A percentile compares a stretch with the other conserved stretches of the same genome.
Evolutionary conservation across 306 rosid genomes (phyloP).

Genomic region (Cucurbita moschata): DNA sequence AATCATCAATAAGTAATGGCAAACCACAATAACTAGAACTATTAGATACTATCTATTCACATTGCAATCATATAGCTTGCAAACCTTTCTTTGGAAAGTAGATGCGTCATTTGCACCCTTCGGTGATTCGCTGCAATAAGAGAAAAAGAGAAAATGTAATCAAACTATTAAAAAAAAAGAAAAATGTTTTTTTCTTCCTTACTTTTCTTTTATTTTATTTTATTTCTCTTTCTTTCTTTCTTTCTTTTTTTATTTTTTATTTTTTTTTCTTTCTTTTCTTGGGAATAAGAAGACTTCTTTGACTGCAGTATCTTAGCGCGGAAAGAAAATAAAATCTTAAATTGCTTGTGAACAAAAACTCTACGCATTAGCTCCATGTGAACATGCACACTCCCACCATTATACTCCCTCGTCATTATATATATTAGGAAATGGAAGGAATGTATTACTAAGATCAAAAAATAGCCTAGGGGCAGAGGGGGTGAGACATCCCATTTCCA

Average conservation of each 20-base stretch:
- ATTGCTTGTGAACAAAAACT: neutral
- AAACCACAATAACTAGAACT: too few species aligned
- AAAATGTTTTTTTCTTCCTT: too few species aligned
- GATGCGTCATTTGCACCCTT: conserved; percentile 96
- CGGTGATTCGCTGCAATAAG: conserved; percentile 68
- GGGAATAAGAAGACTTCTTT: neutral
- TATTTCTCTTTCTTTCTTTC: neutral
- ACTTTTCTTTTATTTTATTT: too few species aligned
- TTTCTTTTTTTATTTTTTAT: neutral
- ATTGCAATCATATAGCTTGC: neutral
- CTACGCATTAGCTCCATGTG: neutral
- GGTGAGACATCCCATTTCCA: neutral
- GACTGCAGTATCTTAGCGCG: neutral
- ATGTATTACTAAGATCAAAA: neutral
- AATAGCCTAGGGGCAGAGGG: neutral
- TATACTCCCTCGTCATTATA: neutral
- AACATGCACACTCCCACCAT: neutral
- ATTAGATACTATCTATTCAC: too few species aligned
- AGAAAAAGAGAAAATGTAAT: neutral
- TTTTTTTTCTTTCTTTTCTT: neutral
- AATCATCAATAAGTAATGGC: too few species aligned
- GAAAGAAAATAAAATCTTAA: neutral
- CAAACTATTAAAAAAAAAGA: neutral
- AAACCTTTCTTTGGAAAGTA: conserved; percentile 91
- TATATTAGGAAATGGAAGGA: neutral